Base-by-base conservation (phyloP, 2,329 filamentous ascomycete genomes). In the Emmonsiellopsis sp. region DNA sequence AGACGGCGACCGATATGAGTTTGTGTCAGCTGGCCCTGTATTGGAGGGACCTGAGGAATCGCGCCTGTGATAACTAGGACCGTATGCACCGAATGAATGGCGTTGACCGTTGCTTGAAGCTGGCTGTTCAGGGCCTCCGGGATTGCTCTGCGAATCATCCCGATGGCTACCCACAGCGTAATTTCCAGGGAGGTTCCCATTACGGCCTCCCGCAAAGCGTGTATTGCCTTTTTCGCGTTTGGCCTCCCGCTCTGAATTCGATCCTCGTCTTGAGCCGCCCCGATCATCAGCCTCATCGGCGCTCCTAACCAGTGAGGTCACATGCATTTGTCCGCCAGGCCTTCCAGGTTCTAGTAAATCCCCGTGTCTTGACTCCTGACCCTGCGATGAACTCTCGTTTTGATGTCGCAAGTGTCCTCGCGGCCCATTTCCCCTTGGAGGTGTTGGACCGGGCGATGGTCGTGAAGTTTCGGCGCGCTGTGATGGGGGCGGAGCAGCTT, bases 321-420 rank as follows among this genome's bases (percentile, higher is more conserved):
- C 42, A 46, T 50, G 52, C 38, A 50, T 50, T 16, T 53, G 51
- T n/a, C 51, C 51, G 10, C 37, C 40, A n/a, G 26, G 45, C 7
- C 46, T 38, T 16, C 52, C 46, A 9, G 37, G 41, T 13, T 54
- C 52, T 30, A 45, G 46, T 15, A 44, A 43, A 32, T 50, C 46
- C 7, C 37, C 45, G 20, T 50, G 46, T 2, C 38, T 37, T 16
- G 37, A 11, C 30, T 54, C 62, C 62, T 45, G 52, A n/a, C 63
- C 60, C 38, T 62, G 75, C 8, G 74, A 73, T 5, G 81, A 83
- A 55, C 81, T 67, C 63, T 86, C 84, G 68, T 84, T 87, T 62
- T 79, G 77, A 61, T 84, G 81, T 58, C 85, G 78, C 46, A 79
- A 80, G 64, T 87, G 79, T 57, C 79, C 73, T 57, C 79, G 76